Conservation (phyloP, 2,329 filamentous ascomycete species). For the Pestalotiopsis sp. region DNA sequence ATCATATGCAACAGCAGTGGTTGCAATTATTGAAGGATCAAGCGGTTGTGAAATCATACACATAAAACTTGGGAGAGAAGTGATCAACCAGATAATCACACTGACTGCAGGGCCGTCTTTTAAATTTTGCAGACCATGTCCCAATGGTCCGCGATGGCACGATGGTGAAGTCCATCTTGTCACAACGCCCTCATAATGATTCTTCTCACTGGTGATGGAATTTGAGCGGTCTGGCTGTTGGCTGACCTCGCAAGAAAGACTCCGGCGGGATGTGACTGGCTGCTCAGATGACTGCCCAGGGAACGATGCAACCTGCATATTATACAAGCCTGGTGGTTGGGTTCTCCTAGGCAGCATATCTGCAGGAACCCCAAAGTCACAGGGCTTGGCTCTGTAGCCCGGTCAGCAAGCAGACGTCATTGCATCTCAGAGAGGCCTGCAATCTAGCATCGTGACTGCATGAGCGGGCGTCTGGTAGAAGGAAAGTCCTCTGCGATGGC, state of each 20-base stretch:
- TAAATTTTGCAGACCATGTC: not conserved
- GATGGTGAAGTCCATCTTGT: not conserved
- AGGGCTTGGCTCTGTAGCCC: not conserved
- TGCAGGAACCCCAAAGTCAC: not conserved
- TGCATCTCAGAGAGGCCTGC: not conserved
- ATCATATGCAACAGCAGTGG: not conserved
- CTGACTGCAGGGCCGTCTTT: too few species aligned
- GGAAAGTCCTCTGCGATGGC: not conserved
- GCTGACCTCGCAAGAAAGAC: not conserved
- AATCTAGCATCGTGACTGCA: slow-evolving; percentile 12
- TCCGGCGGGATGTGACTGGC: not conserved
- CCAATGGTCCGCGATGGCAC: not conserved
- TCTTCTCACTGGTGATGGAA: not conserved
- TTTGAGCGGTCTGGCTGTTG: not conserved
- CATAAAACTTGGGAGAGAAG: not conserved
- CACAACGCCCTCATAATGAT: not conserved
- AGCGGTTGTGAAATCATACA: not conserved
- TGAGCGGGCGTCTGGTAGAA: not conserved
- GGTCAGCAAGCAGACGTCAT: slow-evolving; percentile 12
- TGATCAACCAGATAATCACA: not conserved
- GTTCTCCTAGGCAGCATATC: not conserved
- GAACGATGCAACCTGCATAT: not conserved
- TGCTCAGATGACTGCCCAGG: not conserved
- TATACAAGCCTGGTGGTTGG: not conserved
- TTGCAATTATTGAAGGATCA: not conserved